Percentiles rank a stretch among this genome's conserved stretches.
These are phyloP conservation scores for Polygonum aviculare DNA, from an alignment of 148 eudicot species.

Conservation along the genomic window DNA sequence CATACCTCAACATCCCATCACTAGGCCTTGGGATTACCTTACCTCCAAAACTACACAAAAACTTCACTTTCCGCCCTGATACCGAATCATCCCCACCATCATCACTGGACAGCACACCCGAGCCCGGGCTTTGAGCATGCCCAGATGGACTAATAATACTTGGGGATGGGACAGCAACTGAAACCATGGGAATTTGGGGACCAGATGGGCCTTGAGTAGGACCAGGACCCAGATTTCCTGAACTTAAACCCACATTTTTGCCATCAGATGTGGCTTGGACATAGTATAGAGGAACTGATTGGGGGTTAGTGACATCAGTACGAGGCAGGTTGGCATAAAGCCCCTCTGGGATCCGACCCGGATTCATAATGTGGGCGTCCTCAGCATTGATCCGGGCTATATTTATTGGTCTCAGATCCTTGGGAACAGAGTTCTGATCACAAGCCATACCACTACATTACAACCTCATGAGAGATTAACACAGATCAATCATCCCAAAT, in stretches of 20 bases:
- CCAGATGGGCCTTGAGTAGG: slow-evolving; percentile 15
- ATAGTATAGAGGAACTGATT: slow-evolving; percentile 35
- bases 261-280: slow-evolving; percentile 27
- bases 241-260: slow-evolving; percentile 49
- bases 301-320: slow-evolving; percentile 31
- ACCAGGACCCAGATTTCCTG: slow-evolving; percentile 20
- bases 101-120: slow-evolving; percentile 47
- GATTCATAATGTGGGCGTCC: slow-evolving; percentile 50
- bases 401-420: slow-evolving; percentile 56
- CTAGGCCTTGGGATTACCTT: slow-evolving; percentile 82
- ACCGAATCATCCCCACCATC: slow-evolving; percentile 59
- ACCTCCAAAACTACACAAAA: slow-evolving; percentile 89
- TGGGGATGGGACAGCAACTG: not conserved
- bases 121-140: slow-evolving; percentile 24
- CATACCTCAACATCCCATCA: slow-evolving; percentile 82
- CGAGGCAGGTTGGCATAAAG: slow-evolving; percentile 27
- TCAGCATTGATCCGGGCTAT: slow-evolving; percentile 35
- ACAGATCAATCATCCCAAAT: not conserved
- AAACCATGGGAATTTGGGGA: slow-evolving; percentile 16
- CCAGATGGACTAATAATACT: slow-evolving; percentile 19
- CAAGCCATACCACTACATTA: slow-evolving; percentile 37
- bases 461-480: not conserved
- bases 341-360: slow-evolving; percentile 38
- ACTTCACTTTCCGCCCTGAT: slow-evolving; percentile 71
- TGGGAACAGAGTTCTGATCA: slow-evolving; percentile 58